Evolutionary conservation across 495 filamentous ascomycete species (phyloP).

Genomic region (Penicillium riverlandense): DNA sequence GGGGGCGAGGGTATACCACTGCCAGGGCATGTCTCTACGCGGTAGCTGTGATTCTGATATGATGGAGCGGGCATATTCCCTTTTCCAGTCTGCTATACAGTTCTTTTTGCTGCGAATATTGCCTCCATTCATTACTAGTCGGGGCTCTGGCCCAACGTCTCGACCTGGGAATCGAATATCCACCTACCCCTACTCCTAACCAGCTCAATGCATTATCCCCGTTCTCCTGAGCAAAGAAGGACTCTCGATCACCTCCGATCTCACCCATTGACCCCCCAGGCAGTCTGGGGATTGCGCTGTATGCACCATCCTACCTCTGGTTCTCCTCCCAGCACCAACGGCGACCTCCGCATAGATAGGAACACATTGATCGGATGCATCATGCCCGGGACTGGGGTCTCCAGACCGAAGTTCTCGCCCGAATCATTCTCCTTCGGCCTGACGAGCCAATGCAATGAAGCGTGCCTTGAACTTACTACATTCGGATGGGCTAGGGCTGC

Average conservation of each 20-base stretch:
- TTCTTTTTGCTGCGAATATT: no score
- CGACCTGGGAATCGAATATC: no score
- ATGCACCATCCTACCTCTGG: not conserved
- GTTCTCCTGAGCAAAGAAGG: no score
- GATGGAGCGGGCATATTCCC: no score
- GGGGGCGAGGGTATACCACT: no score
- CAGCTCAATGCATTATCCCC: no score
- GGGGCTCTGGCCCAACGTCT: no score
- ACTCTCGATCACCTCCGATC: not conserved
- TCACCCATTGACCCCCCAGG: not conserved
- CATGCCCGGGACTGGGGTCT: not conserved
- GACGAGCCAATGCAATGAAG: not conserved
- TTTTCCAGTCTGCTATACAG: no score
- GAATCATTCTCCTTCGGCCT: not conserved
- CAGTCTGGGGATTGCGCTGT: not conserved
- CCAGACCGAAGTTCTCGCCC: not conserved
- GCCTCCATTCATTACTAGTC: no score
- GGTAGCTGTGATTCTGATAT: no score
- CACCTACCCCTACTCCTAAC: no score
- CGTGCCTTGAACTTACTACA: not conserved
- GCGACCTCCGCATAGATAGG: not conserved
- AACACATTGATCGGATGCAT: not conserved
- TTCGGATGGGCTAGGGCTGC: constrained; percentile 22
- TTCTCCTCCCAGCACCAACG: not conserved
- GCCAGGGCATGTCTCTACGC: no score